Evolutionary conservation across 306 rosid species (phyloP).

Genomic region (Inga oerstediana): DNA sequence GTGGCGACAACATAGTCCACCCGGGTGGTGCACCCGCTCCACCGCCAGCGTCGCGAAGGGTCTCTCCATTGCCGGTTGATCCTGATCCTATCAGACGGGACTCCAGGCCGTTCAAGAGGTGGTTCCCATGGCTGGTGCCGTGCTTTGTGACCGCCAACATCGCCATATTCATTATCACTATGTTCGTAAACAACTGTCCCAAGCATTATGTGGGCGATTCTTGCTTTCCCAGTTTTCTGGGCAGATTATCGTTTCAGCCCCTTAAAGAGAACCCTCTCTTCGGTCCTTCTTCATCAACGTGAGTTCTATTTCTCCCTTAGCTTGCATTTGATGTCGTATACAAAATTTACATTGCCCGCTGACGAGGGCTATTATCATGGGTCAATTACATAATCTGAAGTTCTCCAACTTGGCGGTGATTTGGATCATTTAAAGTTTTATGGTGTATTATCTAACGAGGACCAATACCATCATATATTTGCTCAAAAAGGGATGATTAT

Average conservation of each 20-base stretch:
- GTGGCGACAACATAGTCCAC: conserved; percentile 32
- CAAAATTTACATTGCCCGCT: background rate
- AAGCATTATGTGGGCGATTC: conserved; percentile 31
- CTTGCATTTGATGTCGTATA: background rate
- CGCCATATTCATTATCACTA: conserved; percentile 50
- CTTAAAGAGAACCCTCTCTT: conserved; percentile 81
- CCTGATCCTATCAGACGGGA: conserved; percentile 2
- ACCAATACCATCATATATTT: background rate
- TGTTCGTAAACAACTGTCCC: conserved; percentile 74
- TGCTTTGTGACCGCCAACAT: conserved; percentile 62
- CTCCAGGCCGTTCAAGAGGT: conserved; percentile 52
- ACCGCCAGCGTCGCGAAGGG: conserved; percentile 1
- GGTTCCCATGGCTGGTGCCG: conserved; percentile 83
- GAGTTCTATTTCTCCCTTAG: conserved; percentile 25
- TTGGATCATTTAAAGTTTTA: background rate
- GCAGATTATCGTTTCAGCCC: conserved; percentile 81
- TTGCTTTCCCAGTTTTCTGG: conserved; percentile 63
- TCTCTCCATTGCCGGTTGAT: background rate
- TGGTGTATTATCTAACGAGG: background rate
- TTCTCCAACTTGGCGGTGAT: background rate
- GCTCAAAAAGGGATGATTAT: background rate
- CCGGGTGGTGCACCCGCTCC: conserved; percentile 31
- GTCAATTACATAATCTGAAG: background rate
- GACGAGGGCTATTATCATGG: background rate
- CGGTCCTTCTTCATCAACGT: conserved; percentile 85